Conservation (phyloP, 805 yeast genomes). For the Saccharomycopsis lassenensis region DNA sequence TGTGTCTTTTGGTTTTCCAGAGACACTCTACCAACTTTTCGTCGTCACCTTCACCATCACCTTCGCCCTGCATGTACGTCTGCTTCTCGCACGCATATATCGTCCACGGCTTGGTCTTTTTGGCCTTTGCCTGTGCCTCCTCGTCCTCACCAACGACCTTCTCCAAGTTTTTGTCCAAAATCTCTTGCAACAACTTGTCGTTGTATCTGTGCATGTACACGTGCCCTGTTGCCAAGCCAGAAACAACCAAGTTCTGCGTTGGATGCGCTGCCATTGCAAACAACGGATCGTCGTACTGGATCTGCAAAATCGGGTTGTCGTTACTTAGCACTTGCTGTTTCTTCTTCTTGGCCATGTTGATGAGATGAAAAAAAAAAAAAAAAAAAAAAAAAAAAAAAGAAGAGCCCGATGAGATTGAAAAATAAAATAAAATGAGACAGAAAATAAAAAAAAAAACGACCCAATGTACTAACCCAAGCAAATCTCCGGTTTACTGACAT, state of each 20-base stretch:
- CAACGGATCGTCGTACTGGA: conserved; percentile 41
- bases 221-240: conserved; percentile 80
- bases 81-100: conserved; percentile 24
- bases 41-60: conserved; percentile 21
- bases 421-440: not conserved
- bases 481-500: too few relatives aligned
- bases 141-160: conserved; percentile 21
- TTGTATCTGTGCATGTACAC: conserved; percentile 53
- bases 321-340: conserved; percentile 7
- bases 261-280: conserved; percentile 79
- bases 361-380: not conserved
- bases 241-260: conserved; percentile 43
- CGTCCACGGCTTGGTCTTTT: conserved; percentile 17
- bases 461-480: too few relatives aligned
- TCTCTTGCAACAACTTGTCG: conserved; percentile 32
- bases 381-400: too few relatives aligned
- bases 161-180: conserved; percentile 21
- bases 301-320: conserved; percentile 10
- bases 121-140: not conserved
- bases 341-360: conserved; percentile 12
- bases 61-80: conserved; percentile 15
- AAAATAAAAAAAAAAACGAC: not conserved
- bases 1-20: conserved; percentile 89
- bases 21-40: conserved; percentile 26
- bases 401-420: not conserved